phyloP scores from a whole-genome alignment of 78 protist genomes.

The Dictyostelium purpureum region DNA sequence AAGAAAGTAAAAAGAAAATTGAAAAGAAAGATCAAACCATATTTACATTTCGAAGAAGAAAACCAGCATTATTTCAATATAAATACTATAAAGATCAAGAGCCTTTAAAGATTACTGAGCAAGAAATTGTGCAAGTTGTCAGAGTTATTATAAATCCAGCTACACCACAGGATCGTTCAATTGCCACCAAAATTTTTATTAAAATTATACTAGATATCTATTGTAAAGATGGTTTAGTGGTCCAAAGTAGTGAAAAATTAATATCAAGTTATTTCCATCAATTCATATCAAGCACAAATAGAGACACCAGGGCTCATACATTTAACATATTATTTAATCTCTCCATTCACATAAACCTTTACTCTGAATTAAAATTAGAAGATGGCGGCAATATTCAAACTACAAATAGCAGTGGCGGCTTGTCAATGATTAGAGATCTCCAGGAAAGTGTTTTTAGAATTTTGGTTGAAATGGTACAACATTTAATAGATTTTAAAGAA shows the following conservation, averaged over 20 bases:
- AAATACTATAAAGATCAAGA: slow-evolving; percentile 73
- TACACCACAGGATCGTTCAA: slow-evolving; percentile 63
- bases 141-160: slow-evolving; percentile 56
- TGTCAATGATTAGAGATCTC: slow-evolving; percentile 38
- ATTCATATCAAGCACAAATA: neutral
- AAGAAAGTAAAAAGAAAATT: slow-evolving; percentile 37
- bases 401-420: neutral
- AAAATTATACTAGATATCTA: slow-evolving; percentile 68
- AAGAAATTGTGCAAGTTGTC: slow-evolving; percentile 39
- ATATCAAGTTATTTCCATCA: slow-evolving; percentile 17
- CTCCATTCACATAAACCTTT: slow-evolving; percentile 38
- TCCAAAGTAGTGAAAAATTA: slow-evolving; percentile 13
- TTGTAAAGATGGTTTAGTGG: slow-evolving; percentile 22
- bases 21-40: slow-evolving; percentile 57
- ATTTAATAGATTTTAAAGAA: slow-evolving; percentile 1
- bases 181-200: slow-evolving; percentile 67
- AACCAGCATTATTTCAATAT: slow-evolving; percentile 64
- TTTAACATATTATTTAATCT: slow-evolving; percentile 64
- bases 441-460: slow-evolving; percentile 52
- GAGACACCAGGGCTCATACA: slow-evolving; percentile 33
- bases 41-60: slow-evolving; percentile 35
- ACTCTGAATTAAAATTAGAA: slow-evolving; percentile 40
- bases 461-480: neutral
- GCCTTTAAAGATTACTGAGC: slow-evolving; percentile 35
- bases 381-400: slow-evolving; percentile 22